Evolutionary conservation across 164 flowering plant species (phyloP).

Genomic region (Houttuynia cordata): DNA sequence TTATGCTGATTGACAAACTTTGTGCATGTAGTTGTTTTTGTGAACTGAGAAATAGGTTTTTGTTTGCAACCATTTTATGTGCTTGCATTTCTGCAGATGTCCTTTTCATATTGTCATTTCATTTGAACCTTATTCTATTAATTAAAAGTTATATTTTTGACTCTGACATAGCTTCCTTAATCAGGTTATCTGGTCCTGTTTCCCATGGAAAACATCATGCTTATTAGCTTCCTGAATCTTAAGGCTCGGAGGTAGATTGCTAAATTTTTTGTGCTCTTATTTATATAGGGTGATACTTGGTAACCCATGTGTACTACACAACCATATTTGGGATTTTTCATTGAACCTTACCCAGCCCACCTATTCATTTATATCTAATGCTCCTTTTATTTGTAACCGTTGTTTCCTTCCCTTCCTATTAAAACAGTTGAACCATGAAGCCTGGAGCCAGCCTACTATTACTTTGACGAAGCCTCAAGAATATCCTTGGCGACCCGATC

Average conservation of each 20-base stretch:
- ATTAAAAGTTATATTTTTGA: no score
- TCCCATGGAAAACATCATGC: not conserved
- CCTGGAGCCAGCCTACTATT: not conserved
- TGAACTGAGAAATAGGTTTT: not conserved
- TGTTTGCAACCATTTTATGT: no score
- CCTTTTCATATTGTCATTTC: no score
- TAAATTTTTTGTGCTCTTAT: no score
- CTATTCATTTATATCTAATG: not conserved
- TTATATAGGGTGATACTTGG: not conserved
- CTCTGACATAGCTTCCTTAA: not conserved
- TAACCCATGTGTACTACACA: not conserved
- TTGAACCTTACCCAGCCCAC: not conserved
- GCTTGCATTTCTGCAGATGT: not conserved
- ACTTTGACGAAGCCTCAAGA: not conserved
- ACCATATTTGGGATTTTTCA: not conserved
- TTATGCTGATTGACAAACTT: no score
- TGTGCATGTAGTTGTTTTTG: no score
- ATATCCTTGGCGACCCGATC: not conserved
- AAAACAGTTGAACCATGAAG: not conserved
- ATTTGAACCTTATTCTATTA: no score
- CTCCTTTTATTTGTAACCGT: not conserved
- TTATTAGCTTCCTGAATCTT: not conserved
- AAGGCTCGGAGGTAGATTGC: not conserved
- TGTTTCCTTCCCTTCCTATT: not conserved
- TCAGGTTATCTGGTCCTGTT: not conserved